Conservation (phyloP, 2,329 filamentous ascomycete genomes). For the Epichloe sylvatica region DNA sequence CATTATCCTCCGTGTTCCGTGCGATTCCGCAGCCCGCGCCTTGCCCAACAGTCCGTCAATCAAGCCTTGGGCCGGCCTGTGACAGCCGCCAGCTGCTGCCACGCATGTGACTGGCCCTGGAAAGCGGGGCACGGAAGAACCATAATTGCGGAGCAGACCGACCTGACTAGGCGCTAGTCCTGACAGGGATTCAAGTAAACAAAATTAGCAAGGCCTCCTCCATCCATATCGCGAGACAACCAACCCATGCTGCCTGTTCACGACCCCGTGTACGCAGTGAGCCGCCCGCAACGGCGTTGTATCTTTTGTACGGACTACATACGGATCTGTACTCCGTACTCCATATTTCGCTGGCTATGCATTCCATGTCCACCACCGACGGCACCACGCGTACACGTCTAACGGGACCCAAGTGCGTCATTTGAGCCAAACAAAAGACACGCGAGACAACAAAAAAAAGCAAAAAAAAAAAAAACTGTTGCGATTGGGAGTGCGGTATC, state of each 20-base stretch:
- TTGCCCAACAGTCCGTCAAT: neutral
- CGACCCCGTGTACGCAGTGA: neutral
- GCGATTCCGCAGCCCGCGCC: neutral
- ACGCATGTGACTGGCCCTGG: neutral
- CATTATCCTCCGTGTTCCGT: conserved; percentile 2
- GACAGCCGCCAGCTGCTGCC: neutral
- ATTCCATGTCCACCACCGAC: conserved; percentile 1
- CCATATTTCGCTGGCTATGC: neutral
- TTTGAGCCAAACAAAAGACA: neutral
- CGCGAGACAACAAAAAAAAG: conserved; percentile 8
- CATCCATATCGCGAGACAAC: conserved; percentile 1
- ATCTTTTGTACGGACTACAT: conserved; percentile 3
- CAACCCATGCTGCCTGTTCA: neutral
- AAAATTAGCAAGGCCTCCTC: conserved; percentile 6
- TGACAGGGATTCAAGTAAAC: conserved; percentile 17
- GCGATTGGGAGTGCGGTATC: conserved; percentile 12
- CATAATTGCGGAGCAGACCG: conserved; percentile 3
- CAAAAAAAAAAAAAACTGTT: neutral
- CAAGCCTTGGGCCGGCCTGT: neutral
- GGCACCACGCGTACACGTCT: neutral
- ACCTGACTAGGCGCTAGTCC: conserved; percentile 11
- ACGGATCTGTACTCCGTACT: neutral
- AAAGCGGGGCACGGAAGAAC: conserved; percentile 4
- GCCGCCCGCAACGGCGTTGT: conserved; percentile 4
- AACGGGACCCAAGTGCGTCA: neutral